Base-by-base conservation (phyloP, 169 alveolate genomes). In the Hepatocystis sp. region DNA sequence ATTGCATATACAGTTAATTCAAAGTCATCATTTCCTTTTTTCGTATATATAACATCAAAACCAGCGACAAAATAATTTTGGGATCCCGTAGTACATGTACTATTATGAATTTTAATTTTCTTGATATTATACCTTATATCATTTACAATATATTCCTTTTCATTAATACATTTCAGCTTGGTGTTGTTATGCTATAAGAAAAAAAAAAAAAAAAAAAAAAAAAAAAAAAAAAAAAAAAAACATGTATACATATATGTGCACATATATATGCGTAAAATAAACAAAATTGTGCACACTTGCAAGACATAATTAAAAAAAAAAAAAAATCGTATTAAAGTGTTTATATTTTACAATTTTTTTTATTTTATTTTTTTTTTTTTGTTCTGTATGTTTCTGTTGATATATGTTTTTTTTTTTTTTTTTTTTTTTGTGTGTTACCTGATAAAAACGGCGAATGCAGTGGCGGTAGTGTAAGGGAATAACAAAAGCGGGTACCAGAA, bases 41-140 rank as follows among this genome's bases (percentile, higher is more conserved):
- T 47, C 42, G 51, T 5, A 42, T 81, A 81, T 4, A 81, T 64
- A 8, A 81, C 84, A 63, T 81, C 89, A 1, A 81, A 40, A 2
- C 89, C 89, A 17, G 89, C 81, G 40, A 81, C 63, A 40, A 34
- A 81, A 51, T 58, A 76, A 28, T 76, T 60, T 4, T n/a, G 36
- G 19, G 56, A 71, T 10, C 58, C 64, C 8, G 36, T 25, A 32
- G 42, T 46, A 4, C 58, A 71, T 39, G 8, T 23, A n/a, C 19
- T 19, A 10, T 56, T 76, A 15, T 42, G 65, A 21, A 39, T 23
- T 27, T 44, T 10, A 13, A 76, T 7, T 28, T 23, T 76, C 58
- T 64, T 63, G 7, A 76, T 44, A 44, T 76, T 76, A 52, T 76
- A 76, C 42, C 58, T 76, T 76, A 76, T 13, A 36, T 76, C 58